Base-by-base conservation (phyloP, 306 rosid genomes). In the Quercus agrifolia region DNA sequence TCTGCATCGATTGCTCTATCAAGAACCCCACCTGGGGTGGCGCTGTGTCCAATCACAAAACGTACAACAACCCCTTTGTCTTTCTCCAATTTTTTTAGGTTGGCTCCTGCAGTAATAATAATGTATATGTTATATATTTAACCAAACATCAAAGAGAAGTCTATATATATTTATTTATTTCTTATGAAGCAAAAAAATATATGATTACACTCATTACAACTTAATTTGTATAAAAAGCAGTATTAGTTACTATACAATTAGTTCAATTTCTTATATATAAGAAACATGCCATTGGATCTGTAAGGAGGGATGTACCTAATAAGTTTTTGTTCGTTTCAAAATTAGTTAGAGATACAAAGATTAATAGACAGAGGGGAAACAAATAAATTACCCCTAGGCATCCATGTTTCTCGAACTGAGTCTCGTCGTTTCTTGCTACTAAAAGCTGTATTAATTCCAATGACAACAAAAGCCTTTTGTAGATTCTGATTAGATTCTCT, bases 401-500 rank as follows among this genome's bases (percentile, higher is more conserved):
- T 78, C 99, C 99, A 94, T 17, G 97, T 91, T 56, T 89, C 80
- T 15, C 99, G 88, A 25, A 94, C 75, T 0, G 97, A 88, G 66
- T 92, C 90, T 77, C 99, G 76, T 55, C 99, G 77, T 80, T 80
- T 87, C 79, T 79, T 86, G 89, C 99, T 94, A 81, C 99, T 94
- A 59, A 94, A 94, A 0, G 92, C 99, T 9, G 99, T 94, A 67
- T 94, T 94, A 28, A 94, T 91, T 30, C 97, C 99, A 35, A 92
- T 80, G 81, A 94, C 97, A 56, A 91, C 97, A 46, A 94, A 92
- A 57, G 93, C 97, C 81, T 86, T 92, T 66, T 87, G 87, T 27
- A 73, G 12, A 56, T 54, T 82, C 18, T 33, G 67, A 20, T 73
- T 77, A 19, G 85, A 77, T 19, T n/a, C 20, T 28, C 51, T 56